Conservation (phyloP, 1,284 basidiomycete genomes). For the Naganishia sp. region DNA sequence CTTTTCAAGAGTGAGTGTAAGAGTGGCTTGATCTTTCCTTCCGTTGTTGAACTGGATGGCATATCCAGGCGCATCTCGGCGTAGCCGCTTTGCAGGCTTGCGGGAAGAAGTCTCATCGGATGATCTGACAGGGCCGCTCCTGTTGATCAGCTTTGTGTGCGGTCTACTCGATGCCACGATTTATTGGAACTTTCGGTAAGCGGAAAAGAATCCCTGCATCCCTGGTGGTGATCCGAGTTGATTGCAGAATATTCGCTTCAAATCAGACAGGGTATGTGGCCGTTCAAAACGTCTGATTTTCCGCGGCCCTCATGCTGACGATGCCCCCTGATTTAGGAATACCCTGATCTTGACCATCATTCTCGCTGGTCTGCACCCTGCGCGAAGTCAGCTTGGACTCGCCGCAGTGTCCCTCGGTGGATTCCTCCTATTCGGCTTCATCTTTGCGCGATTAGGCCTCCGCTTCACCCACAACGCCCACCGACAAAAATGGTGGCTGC, state of each 20-base stretch:
- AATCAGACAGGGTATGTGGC: slow-evolving; percentile 22
- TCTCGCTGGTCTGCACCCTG: slow-evolving; percentile 22
- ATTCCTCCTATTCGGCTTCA: slow-evolving; percentile 20
- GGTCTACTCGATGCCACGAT: slow-evolving; percentile 21
- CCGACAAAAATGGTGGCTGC: slow-evolving; percentile 26
- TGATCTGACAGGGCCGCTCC: slow-evolving; percentile 10
- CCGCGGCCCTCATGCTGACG: neutral
- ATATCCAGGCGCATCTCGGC: neutral
- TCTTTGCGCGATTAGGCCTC: slow-evolving; percentile 13
- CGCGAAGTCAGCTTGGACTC: slow-evolving; percentile 22
- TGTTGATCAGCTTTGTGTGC: slow-evolving; percentile 25
- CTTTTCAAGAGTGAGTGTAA: no score
- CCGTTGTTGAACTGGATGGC: neutral
- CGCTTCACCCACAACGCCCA: slow-evolving; percentile 21
- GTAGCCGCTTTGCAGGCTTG: slow-evolving; percentile 5
- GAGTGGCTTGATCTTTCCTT: no score
- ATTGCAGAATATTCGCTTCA: slow-evolving; percentile 13
- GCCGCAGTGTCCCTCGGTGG: slow-evolving; percentile 19
- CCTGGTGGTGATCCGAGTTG: no score
- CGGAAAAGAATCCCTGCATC: no score
- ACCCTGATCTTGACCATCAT: slow-evolving; percentile 25
- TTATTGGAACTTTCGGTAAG: slow-evolving; percentile 25
- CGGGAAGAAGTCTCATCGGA: slow-evolving; percentile 25
- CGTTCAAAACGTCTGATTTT: neutral
- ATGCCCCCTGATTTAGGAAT: neutral